Conservation (phyloP, 371 early-diverging fungal genomes). For the Mucor circinelloides region DNA sequence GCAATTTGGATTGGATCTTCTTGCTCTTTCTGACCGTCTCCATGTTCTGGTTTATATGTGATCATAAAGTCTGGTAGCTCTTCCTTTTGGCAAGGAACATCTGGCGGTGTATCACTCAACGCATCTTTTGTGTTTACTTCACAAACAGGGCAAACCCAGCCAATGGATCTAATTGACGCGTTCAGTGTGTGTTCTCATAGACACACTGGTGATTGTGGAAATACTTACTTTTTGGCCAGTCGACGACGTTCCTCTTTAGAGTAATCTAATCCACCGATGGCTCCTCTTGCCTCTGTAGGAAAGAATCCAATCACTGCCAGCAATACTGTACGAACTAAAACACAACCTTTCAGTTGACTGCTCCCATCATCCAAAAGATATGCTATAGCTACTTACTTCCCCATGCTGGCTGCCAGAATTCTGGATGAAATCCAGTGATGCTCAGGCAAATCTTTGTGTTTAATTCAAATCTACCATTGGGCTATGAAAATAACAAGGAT, state of each 20-base stretch:
- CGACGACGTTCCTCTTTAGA: slow-evolving; percentile 65
- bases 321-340: slow-evolving; percentile 79
- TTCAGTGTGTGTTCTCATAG: neutral
- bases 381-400: slow-evolving; percentile 54
- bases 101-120: slow-evolving; percentile 25
- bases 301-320: slow-evolving; percentile 83
- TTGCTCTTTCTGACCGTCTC: neutral
- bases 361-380: neutral
- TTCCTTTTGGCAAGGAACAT: neutral
- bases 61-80: slow-evolving; percentile 30
- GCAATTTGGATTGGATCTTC: neutral
- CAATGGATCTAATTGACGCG: slow-evolving; percentile 19
- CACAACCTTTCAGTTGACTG: neutral
- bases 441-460: slow-evolving; percentile 92
- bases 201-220: neutral
- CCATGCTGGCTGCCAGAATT: slow-evolving; percentile 96
- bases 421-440: slow-evolving; percentile 91
- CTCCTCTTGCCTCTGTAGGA: slow-evolving; percentile 75
- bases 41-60: slow-evolving; percentile 11
- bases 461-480: slow-evolving; percentile 89
- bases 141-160: slow-evolving; percentile 38
- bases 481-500: slow-evolving; percentile 37
- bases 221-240: slow-evolving; percentile 63
- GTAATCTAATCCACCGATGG: slow-evolving; percentile 85
- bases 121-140: slow-evolving; percentile 23